Evolutionary conservation across 2,329 filamentous ascomycete genomes (phyloP), one percentile per base, ranked within the genome.

Genomic region (Fusarium coicis): DNA sequence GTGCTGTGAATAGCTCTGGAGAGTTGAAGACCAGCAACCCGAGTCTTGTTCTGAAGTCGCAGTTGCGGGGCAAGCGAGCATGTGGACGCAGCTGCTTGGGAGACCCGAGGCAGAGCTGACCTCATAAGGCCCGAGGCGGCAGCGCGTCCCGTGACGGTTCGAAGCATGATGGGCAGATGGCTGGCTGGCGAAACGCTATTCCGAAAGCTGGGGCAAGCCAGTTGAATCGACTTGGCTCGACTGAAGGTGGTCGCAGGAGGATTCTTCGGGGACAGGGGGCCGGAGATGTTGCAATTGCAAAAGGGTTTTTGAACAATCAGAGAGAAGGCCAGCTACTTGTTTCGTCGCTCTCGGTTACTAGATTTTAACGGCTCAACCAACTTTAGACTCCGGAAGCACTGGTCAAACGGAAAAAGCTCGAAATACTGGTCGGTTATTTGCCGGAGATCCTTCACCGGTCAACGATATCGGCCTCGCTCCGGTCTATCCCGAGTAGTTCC

Each of bases 1-100:
- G 85, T 85, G 72, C 82, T 84, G 80, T 87, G 85, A 73, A 88
- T 74, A 65, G 73, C 63, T 70, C 73, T 70, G 64, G 69, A 73
- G 69, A 78, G 65, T 73, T 58, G 57, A 59, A 77, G 68, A 50
- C 68, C 70, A 55, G 63, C 60, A 34, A 63, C 44, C 36, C 58
- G 28, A 42, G 68, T 64, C 64, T 73, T 66, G 47, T 56, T 58
- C 52, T 75, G 75, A 32, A 72, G 74, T 67, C 73, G 74, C 36
- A 69, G 74, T 64, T 75, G 76, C 73, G 76, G 75, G 72, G 75
- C 63, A 74, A 64, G 46, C 67, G 57, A 74, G 74, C 74, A 76
- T 77, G 75, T 76, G 75, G 72, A 68, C 28, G 66, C 63, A 37
- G 68, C 66, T 59, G 65, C 74, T 74, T 76, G 71, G 59, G 66